These are phyloP conservation scores for Geranium brycei DNA, from an alignment of 345 rosid species.

Conservation along the genomic window DNA sequence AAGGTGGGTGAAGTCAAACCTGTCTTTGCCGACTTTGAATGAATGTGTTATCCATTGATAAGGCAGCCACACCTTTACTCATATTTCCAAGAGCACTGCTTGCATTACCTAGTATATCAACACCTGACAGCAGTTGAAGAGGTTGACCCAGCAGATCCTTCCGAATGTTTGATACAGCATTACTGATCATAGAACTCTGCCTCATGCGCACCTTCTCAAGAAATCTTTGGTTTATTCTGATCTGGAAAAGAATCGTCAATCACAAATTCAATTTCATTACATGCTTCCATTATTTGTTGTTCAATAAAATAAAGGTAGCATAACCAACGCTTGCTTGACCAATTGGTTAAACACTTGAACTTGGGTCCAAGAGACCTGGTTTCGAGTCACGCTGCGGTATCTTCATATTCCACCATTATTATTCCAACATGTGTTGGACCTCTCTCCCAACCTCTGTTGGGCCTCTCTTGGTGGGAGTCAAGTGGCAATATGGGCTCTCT, in stretches of 20 bases:
- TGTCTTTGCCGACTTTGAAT: slow-evolving; percentile 93
- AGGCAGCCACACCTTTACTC: slow-evolving; percentile 98
- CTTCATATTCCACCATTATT: too few species aligned
- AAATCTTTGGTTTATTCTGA: slow-evolving; percentile 69
- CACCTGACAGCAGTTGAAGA: slow-evolving; percentile 86
- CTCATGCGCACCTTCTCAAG: slow-evolving; percentile 84
- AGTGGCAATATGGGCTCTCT: too few species aligned
- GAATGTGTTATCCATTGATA: slow-evolving; percentile 94
- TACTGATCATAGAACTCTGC: slow-evolving; percentile 78
- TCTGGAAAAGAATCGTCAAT: slow-evolving; percentile 32
- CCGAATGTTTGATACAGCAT: slow-evolving; percentile 60
- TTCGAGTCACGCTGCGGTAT: too few species aligned
- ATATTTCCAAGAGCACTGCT: slow-evolving; percentile 98
- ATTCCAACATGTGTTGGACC: too few species aligned
- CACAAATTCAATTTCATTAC: not conserved
- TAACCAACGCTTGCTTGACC: too few species aligned
- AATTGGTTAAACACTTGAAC: too few species aligned
- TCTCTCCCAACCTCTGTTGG: too few species aligned
- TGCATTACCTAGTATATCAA: slow-evolving; percentile 95
- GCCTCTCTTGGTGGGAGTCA: too few species aligned
- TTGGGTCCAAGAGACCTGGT: too few species aligned
- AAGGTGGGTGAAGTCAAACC: slow-evolving; percentile 24
- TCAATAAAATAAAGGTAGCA: slow-evolving; percentile 2
- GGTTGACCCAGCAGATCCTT: slow-evolving; percentile 97
- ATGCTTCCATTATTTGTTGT: slow-evolving; percentile 1